Base-by-base conservation (phyloP, 2,329 filamentous ascomycete species). In the Chaetoscypha palmicola region DNA sequence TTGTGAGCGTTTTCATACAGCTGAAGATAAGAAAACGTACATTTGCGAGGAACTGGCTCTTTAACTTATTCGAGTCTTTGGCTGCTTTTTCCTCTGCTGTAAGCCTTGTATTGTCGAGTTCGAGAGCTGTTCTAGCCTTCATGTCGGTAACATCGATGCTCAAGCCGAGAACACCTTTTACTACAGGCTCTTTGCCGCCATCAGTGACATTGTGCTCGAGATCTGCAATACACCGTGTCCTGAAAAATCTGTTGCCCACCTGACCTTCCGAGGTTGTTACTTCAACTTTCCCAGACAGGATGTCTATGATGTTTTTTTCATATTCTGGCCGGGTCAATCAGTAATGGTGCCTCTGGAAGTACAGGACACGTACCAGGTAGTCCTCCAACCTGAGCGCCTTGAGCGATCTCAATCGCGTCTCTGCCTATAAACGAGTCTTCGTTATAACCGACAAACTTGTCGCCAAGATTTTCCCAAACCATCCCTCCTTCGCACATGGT, bases 101-200 rank as follows among this genome's bases (percentile, higher is more conserved):
- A 1, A 88, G 70, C 46, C 77, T 76, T 11, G 76, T 71, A 55
- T 88, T 90, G 54, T 87, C 83, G 52, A 74, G 75, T 45, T 79
- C 78, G 54, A 84, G 77, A 46, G 73, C 70, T 52, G 82, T 81
- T 43, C 79, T 73, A 45, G 75, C 68, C 51, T 81, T 81, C 21
- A 87, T 63, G 54, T 87, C 82, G 0, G 85, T 89, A 4, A 89
- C 77, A 56, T 90, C 84, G 74, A 88, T 84, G 35, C 83, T 81
- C n/a, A 89, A 77, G 2, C 83, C 84, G 45, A 88, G 86, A 2
- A 86, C 82, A 1, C 84, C 84, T 50, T 86, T 79, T 16, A 88
- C 71, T 38, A 68, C 73, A 2, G 67, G 63, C 11, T 75, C 69
- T 11, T 62, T 65, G 51, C 70, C 70, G 11, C 71, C 67, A 11